phyloP scores from a whole-genome alignment of 768 basidiomycete species.

The Mycena kentingensis region DNA sequence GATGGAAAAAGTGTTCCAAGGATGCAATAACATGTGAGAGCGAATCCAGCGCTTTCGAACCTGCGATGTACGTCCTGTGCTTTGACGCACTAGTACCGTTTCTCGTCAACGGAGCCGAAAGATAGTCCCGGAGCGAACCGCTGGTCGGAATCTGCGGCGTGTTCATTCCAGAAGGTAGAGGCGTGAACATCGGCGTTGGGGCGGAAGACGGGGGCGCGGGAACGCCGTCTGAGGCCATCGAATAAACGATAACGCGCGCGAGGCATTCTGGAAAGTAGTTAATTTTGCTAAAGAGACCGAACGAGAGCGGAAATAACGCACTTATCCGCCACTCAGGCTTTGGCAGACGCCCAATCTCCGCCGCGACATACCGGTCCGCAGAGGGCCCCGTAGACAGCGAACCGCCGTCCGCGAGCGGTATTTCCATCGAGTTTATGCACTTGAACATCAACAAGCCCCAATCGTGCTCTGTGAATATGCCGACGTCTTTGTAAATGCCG shows the following conservation, averaged over 20 bases:
- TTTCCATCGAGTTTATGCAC: conserved; percentile 82
- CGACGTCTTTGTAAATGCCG: conserved; percentile 84
- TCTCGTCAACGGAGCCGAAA: conserved; percentile 59
- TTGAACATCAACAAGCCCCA: conserved; percentile 89
- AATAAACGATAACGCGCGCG: conserved; percentile 85
- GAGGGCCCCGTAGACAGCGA: conserved; percentile 75
- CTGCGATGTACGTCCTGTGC: conserved; percentile 68
- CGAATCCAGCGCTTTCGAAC: conserved; percentile 83
- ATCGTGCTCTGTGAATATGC: conserved; percentile 83
- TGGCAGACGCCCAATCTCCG: conserved; percentile 72
- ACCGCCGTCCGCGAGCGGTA: conserved; percentile 71
- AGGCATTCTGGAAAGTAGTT: conserved; percentile 57
- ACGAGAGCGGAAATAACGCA: conserved; percentile 38
- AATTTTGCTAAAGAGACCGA: conserved; percentile 12
- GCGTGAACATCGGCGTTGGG: conserved; percentile 76
- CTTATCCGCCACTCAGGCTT: conserved; percentile 75
- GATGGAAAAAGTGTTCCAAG: conserved; percentile 90
- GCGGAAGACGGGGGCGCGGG: conserved; percentile 60
- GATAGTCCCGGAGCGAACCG: conserved; percentile 51
- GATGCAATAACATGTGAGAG: conserved; percentile 84
- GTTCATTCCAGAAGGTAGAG: conserved; percentile 60
- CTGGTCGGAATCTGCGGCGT: conserved; percentile 55
- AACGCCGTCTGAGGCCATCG: conserved; percentile 71
- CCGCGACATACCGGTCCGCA: conserved; percentile 71
- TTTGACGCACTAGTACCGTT: conserved; percentile 35